Percentiles rank a stretch among this genome's conserved stretches.
These are phyloP conservation scores for Citrullus amarus DNA, from an alignment of 306 rosid species.

Conservation along the genomic window DNA sequence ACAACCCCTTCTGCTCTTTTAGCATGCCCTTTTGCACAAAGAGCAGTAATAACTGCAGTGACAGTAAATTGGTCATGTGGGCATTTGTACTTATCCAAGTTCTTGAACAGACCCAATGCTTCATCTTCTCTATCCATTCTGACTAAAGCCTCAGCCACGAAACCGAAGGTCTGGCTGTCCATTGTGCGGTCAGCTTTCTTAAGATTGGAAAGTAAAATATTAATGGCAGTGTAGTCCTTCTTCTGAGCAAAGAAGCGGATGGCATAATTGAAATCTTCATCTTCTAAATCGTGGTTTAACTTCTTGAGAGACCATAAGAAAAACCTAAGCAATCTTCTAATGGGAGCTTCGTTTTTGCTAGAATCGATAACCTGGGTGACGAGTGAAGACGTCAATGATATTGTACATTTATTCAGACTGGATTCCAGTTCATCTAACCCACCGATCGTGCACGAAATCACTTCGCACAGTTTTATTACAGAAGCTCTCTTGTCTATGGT, in stretches of 20 bases:
- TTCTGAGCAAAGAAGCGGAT: constrained; percentile 50
- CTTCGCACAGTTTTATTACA: constrained; percentile 35
- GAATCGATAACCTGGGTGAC: constrained; percentile 54
- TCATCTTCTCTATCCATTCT: constrained; percentile 60
- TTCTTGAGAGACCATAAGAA: constrained; percentile 61
- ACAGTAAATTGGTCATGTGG: constrained; percentile 48
- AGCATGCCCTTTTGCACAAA: constrained; percentile 70
- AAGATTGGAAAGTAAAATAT: constrained; percentile 54
- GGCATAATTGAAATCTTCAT: constrained; percentile 60
- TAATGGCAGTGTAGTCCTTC: constrained; percentile 54
- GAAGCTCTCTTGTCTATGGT: constrained; percentile 14
- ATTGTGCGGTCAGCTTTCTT: constrained; percentile 47
- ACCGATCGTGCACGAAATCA: constrained; percentile 38
- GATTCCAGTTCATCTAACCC: constrained; percentile 66
- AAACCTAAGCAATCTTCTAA: constrained; percentile 70
- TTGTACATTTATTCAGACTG: constrained; percentile 25
- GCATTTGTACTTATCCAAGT: constrained; percentile 48
- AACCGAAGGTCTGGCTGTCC: constrained; percentile 50
- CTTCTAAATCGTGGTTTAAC: constrained; percentile 35
- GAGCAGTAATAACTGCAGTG: constrained; percentile 46
- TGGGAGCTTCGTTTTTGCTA: constrained; percentile 53
- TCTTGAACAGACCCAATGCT: constrained; percentile 79
- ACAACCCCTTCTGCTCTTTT: constrained; percentile 78
- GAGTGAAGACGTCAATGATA: constrained; percentile 39
- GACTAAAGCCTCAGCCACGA: constrained; percentile 50